Conservation (phyloP, 805 yeast species). For the Saccharomycopsis sp. region DNA sequence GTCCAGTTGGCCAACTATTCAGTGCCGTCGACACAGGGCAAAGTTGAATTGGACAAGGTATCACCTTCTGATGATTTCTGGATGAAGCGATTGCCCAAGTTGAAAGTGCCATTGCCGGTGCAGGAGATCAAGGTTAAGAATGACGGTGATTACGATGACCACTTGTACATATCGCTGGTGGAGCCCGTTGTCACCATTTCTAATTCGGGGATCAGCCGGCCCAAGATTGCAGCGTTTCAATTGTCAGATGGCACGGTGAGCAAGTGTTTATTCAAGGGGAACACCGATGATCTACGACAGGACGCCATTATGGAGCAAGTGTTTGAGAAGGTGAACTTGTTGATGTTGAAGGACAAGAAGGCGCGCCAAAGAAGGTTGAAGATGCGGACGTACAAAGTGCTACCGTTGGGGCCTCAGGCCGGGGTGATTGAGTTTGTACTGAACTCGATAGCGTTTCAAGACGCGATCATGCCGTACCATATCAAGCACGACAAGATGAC, state of each 20-base stretch:
- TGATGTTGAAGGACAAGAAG: slow-evolving; percentile 47
- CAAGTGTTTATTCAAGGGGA: slow-evolving; percentile 66
- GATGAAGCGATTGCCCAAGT: slow-evolving; percentile 38
- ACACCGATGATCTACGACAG: slow-evolving; percentile 87
- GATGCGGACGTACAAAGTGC: slow-evolving; percentile 78
- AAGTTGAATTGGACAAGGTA: slow-evolving; percentile 26
- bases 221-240: slow-evolving; percentile 58
- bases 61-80: slow-evolving; percentile 50
- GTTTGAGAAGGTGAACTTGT: slow-evolving; percentile 71
- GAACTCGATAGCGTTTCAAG: slow-evolving; percentile 62
- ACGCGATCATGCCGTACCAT: slow-evolving; percentile 61
- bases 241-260: slow-evolving; percentile 51
- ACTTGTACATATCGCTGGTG: slow-evolving; percentile 39
- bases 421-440: slow-evolving; percentile 90
- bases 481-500: slow-evolving; percentile 36
- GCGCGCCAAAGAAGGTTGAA: slow-evolving; percentile 49
- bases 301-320: slow-evolving; percentile 98
- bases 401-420: slow-evolving; percentile 79
- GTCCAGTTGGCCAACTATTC: slow-evolving; percentile 43
- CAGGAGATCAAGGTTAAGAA: slow-evolving; percentile 32
- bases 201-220: slow-evolving; percentile 74
- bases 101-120: slow-evolving; percentile 62
- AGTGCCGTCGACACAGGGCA: slow-evolving; percentile 21
- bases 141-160: slow-evolving; percentile 36
- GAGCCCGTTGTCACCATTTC: slow-evolving; percentile 50